These are phyloP conservation scores for Metarhizium humberi DNA, from an alignment of 2,329 filamentous ascomycete genomes.

Conservation along the genomic window DNA sequence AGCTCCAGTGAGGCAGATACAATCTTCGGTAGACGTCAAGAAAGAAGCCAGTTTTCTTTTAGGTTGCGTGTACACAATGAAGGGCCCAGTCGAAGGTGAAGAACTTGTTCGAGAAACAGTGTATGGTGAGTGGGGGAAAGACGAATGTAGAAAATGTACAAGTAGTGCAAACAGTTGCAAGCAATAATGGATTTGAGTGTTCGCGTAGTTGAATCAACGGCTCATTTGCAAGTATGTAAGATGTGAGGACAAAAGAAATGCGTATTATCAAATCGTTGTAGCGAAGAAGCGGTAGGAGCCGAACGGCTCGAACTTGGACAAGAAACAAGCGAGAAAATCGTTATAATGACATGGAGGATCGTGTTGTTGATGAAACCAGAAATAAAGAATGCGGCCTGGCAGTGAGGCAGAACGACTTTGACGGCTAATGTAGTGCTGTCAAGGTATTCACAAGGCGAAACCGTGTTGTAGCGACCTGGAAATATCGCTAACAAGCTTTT, in stretches of 20 bases:
- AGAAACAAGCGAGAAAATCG: conserved; percentile 26
- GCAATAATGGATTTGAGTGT: conserved; percentile 13
- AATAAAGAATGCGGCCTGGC: conserved; percentile 8
- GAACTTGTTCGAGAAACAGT: neutral
- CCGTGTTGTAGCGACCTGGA: conserved; percentile 2
- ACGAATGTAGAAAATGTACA: conserved; percentile 24
- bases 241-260: conserved; percentile 27
- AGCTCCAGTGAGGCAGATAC: neutral
- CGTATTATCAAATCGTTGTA: conserved; percentile 23
- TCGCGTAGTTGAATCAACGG: conserved; percentile 29
- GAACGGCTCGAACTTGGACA: conserved; percentile 18
- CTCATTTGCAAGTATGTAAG: conserved; percentile 29
- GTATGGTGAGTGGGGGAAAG: neutral
- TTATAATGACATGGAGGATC: conserved; percentile 35
- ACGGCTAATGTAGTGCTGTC: conserved; percentile 21
- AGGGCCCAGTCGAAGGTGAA: neutral
- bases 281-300: conserved; percentile 19
- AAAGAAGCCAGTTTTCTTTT: neutral
- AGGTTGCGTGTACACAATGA: neutral
- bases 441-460: neutral
- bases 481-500: conserved; percentile 9
- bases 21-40: neutral
- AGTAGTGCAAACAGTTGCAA: conserved; percentile 12
- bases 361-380: conserved; percentile 14
- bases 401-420: neutral